Percentiles rank a stretch among this genome's conserved stretches.
These are phyloP conservation scores for Colletotrichum gigasporum DNA, from an alignment of 2,329 filamentous ascomycete genomes.

Conservation along the genomic window DNA sequence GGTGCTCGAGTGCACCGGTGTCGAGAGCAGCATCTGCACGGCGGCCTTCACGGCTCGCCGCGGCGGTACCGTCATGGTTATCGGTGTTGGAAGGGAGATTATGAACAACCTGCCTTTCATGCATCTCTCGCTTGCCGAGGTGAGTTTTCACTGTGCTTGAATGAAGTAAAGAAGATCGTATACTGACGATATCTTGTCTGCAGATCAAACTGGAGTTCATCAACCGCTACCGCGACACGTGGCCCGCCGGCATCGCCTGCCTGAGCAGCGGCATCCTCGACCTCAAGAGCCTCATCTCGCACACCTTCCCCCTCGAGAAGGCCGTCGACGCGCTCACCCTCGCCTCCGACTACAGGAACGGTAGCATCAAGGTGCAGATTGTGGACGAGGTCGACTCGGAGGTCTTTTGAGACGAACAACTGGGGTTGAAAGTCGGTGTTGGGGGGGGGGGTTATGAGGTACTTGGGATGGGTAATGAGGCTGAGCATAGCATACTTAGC, in stretches of 20 bases:
- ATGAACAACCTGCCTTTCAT: constrained; percentile 76
- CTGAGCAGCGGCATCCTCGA: constrained; percentile 68
- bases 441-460: neutral
- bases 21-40: constrained; percentile 70
- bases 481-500: constrained; percentile 2
- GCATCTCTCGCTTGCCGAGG: constrained; percentile 70
- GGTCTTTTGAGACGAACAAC: neutral
- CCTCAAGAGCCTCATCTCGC: constrained; percentile 69
- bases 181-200: neutral
- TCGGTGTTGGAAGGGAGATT: constrained; percentile 68
- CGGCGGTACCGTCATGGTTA: constrained; percentile 70
- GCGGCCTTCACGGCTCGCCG: constrained; percentile 65
- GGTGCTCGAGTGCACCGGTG: constrained; percentile 72
- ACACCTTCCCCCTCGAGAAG: constrained; percentile 69
- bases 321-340: constrained; percentile 61
- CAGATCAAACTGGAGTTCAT: constrained; percentile 76
- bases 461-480: neutral
- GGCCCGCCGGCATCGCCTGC: constrained; percentile 72
- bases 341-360: constrained; percentile 44
- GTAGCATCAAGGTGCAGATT: constrained; percentile 48
- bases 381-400: constrained; percentile 36
- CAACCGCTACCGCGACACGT: constrained; percentile 76
- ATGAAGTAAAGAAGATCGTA: neutral
- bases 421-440: neutral
- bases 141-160: constrained; percentile 36